phyloP scores from a whole-genome alignment of 225 moss, liverwort and hornwort species.

The Takakia lepidozioides region DNA sequence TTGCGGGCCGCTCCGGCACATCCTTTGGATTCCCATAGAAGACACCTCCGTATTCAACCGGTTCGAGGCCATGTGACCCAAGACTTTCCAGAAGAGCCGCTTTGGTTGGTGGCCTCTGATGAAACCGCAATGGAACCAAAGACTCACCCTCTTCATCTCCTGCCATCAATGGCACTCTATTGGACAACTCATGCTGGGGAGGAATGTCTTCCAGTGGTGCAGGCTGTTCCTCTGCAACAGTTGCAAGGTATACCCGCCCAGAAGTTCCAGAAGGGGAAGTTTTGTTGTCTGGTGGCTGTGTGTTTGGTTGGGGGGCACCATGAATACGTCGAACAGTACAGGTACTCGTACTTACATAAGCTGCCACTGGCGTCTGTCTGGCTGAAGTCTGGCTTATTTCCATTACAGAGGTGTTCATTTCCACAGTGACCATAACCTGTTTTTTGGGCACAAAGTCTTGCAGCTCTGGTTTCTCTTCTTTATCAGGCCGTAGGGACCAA shows the following conservation, averaged over 20 bases:
- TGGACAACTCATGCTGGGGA: too few relatives aligned
- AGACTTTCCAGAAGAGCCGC: conserved; percentile 34
- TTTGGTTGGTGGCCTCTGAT: conserved; percentile 61
- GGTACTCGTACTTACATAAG: too few relatives aligned
- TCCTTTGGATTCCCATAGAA: conserved; percentile 77
- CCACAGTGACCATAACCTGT: neutral
- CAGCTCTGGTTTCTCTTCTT: conserved; percentile 6
- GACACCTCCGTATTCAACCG: conserved; percentile 54
- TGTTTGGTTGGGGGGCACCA: neutral
- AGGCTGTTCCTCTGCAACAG: neutral
- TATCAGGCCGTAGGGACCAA: conserved; percentile 6
- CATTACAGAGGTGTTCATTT: conserved; percentile 4
- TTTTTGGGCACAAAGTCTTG: neutral
- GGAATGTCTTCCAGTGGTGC: too few relatives aligned
- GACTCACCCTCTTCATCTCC: conserved; percentile 7
- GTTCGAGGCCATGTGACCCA: conserved; percentile 27
- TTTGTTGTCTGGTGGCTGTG: conserved; percentile 4
- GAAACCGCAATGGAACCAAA: conserved; percentile 34
- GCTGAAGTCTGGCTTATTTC: too few relatives aligned
- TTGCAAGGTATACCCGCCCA: conserved; percentile 3
- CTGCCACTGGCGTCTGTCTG: too few relatives aligned
- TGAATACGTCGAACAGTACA: too few relatives aligned
- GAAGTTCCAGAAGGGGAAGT: conserved; percentile 5
- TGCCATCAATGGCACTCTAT: too few relatives aligned
- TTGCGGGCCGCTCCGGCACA: conserved; percentile 53